Evolutionary conservation across 83 land plant genomes (phyloP), one percentile per base, ranked within the genome.

Genomic region (Isoetes engelmannii): DNA sequence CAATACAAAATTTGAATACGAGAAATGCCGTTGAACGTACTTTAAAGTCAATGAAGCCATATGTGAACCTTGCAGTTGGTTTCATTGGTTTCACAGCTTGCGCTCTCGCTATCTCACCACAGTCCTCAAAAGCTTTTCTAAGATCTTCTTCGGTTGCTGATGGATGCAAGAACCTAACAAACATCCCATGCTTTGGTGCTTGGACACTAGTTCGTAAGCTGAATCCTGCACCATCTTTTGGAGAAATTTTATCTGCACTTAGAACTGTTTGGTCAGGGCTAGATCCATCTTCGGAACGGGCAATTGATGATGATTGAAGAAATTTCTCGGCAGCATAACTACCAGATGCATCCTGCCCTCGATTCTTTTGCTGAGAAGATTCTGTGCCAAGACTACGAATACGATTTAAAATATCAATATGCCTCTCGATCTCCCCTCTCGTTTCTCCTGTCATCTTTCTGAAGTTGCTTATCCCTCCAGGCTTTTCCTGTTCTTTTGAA

Each of bases 31-130:
- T 8, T 3, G 9, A 18, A 64, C 67, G 12, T 8, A 44, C 67
- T 47, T 64, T 64, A 17, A 64, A 64, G 41, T 64, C 67, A 9
- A 64, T 44, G 47, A 64, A 64, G 0, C 67, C 67, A 3, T 64
- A 64, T 41, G 67, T 64, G 45, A 64, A 64, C 47, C 41, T 64
- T 64, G 67, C 47, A 64, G 44, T 64, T 9, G 44, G 67, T 44
- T 64, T 64, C 44, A 44, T 64, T 28, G 67, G 67, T 41, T 64
- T 64, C 12, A 64, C 67, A 13, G 67, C 67, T 37, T 18, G 41
- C 41, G 41, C 67, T 64, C 47, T 64, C 0, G 47, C 12, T 7
- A 64, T 64, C 47, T 64, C 67, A 3, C 67, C 67, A 64, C 67
- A 64, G 17, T 64, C 67, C 17, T 15, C 67, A 64, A 64, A 64